A percentile compares a stretch with the other conserved stretches of the same genome.
These are phyloP conservation scores for Gastrolobium bilobum DNA, from an alignment of 306 rosid species.

Conservation along the genomic window DNA sequence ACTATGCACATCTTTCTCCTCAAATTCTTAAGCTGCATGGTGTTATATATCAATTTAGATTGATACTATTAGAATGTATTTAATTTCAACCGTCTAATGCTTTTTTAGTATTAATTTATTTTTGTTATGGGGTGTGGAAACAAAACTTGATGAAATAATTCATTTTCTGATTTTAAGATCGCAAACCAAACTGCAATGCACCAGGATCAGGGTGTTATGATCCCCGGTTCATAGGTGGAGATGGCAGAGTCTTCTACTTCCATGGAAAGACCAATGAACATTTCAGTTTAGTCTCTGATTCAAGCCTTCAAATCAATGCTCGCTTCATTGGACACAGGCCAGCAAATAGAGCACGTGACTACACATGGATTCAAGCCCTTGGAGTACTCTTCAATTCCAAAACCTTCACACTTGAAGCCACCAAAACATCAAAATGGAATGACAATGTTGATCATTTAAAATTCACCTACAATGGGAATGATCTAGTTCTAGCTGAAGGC, in stretches of 20 bases:
- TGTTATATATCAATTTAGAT: too few species aligned
- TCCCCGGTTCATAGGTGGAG: constrained; percentile 65
- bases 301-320: constrained; percentile 58
- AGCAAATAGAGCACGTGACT: constrained; percentile 46
- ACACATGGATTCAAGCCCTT: constrained; percentile 60
- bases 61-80: too few species aligned
- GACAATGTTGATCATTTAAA: constrained; percentile 47
- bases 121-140: background rate
- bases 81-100: too few species aligned
- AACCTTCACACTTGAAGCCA: constrained; percentile 55
- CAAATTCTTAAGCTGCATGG: background rate
- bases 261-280: constrained; percentile 59
- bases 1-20: background rate
- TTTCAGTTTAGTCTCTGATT: constrained; percentile 55
- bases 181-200: constrained; percentile 63
- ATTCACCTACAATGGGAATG: constrained; percentile 51
- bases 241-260: constrained; percentile 63
- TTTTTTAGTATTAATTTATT: too few species aligned
- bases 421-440: constrained; percentile 44
- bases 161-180: constrained; percentile 16
- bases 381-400: constrained; percentile 52
- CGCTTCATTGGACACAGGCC: constrained; percentile 61
- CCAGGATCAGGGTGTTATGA: constrained; percentile 66
- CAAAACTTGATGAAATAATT: background rate
- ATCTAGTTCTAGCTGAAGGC: constrained; percentile 28